Percentiles rank a stretch among this genome's conserved stretches.
These are phyloP conservation scores for Houttuynia cordata DNA, from an alignment of 164 flowering plant species.

Conservation along the genomic window DNA sequence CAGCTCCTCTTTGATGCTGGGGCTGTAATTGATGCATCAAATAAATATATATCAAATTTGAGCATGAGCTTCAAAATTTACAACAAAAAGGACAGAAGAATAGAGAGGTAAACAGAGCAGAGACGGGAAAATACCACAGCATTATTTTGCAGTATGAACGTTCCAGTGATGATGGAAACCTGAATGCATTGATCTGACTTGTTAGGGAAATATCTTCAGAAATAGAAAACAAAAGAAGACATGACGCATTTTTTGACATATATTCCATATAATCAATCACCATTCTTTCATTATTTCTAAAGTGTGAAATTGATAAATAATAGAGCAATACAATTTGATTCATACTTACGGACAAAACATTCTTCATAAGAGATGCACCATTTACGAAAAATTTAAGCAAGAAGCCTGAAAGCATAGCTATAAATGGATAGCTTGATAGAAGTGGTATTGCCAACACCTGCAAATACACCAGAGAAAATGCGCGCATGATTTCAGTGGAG, in stretches of 20 bases:
- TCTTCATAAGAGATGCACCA: conserved; percentile 24
- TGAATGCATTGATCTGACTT: conserved; percentile 4
- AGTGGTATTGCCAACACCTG: conserved; percentile 43
- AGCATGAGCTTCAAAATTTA: neutral
- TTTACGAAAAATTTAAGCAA: conserved; percentile 22
- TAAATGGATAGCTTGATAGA: conserved; percentile 45
- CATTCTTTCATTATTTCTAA: too few relatives aligned
- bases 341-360: conserved; percentile 4
- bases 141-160: conserved; percentile 44
- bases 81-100: neutral
- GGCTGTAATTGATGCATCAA: conserved; percentile 3
- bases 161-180: conserved; percentile 44
- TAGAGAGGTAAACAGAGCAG: neutral
- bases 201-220: too few relatives aligned
- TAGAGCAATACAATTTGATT: neutral
- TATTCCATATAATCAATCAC: too few relatives aligned
- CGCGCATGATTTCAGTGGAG: neutral
- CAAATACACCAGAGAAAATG: conserved; percentile 3
- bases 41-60: too few relatives aligned
- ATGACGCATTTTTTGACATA: too few relatives aligned
- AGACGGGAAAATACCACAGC: conserved; percentile 39
- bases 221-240: neutral
- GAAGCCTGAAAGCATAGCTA: conserved; percentile 46
- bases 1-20: conserved; percentile 15
- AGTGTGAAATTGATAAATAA: neutral